Percentiles rank a stretch among this genome's conserved stretches.
Evolutionary conservation across 257 asterid species (phyloP).

Genomic region (Scutellaria galericulata): DNA sequence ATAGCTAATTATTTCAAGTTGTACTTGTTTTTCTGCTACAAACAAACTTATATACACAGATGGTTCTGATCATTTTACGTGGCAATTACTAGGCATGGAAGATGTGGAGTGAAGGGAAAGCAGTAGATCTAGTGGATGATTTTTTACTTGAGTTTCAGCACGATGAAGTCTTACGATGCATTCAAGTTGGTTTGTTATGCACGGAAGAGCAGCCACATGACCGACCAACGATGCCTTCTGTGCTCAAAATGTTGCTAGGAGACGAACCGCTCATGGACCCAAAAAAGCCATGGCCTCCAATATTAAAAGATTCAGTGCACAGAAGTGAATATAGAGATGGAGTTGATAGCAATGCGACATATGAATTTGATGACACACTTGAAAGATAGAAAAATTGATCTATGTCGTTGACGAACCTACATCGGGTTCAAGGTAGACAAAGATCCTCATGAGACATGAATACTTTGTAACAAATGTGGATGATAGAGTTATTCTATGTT

Average conservation of each 20-base stretch:
- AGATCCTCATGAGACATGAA: no score
- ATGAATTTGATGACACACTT: background rate
- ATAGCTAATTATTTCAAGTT: no score
- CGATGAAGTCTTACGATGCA: constrained; percentile 37
- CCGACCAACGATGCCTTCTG: constrained; percentile 32
- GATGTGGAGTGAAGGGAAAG: constrained; percentile 29
- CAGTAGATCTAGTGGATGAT: constrained; percentile 24
- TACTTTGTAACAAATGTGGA: no score
- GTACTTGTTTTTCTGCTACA: no score
- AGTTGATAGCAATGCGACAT: constrained; percentile 5
- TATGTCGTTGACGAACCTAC: background rate
- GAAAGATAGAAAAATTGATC: background rate
- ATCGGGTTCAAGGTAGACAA: no score
- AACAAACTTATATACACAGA: background rate
- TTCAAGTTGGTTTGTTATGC: constrained; percentile 33
- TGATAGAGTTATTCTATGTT: no score
- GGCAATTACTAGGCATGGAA: constrained; percentile 18
- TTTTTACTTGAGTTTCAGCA: no score
- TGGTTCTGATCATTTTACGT: background rate
- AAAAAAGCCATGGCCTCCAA: background rate
- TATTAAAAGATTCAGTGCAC: background rate
- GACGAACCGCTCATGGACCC: background rate
- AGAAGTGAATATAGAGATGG: background rate
- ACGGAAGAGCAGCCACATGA: constrained; percentile 19
- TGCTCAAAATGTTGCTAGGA: constrained; percentile 31